phyloP scores from a whole-genome alignment of 768 basidiomycete species.

The Sporobolomyces roseus region DNA sequence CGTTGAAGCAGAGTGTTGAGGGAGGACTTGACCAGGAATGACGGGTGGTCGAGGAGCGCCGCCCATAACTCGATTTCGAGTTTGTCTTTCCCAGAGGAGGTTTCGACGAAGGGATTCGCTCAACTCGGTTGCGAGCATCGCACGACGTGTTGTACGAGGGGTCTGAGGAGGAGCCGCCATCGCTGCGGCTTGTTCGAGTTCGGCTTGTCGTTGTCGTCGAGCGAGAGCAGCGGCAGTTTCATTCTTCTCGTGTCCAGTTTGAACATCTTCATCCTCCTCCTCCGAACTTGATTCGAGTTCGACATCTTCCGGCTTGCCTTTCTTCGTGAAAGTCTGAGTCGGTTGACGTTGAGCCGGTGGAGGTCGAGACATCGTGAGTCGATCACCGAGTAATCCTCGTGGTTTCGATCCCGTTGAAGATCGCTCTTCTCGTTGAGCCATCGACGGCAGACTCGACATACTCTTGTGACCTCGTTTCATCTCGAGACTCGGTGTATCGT shows the following conservation, averaged over 20 bases:
- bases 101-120: constrained; percentile 77
- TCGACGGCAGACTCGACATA: constrained; percentile 28
- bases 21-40: constrained; percentile 19
- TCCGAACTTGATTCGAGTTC: constrained; percentile 45
- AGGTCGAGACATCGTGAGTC: constrained; percentile 10
- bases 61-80: constrained; percentile 43
- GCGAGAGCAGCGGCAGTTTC: constrained; percentile 27
- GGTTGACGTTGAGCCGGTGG: too few relatives aligned
- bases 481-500: neutral
- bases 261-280: constrained; percentile 31
- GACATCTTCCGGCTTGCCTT: constrained; percentile 40
- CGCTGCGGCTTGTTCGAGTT: constrained; percentile 54
- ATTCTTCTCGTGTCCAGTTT: neutral
- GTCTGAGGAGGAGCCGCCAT: constrained; percentile 63
- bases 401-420: neutral
- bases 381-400: constrained; percentile 6
- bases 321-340: constrained; percentile 20
- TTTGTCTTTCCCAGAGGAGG: constrained; percentile 64
- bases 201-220: constrained; percentile 27
- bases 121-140: constrained; percentile 79
- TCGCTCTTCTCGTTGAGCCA: neutral
- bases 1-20: constrained; percentile 7
- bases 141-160: constrained; percentile 75
- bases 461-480: constrained; percentile 31
- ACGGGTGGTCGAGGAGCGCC: constrained; percentile 22